Conservation (phyloP, 352 stramenopile species). For the Discostella stelligera region DNA sequence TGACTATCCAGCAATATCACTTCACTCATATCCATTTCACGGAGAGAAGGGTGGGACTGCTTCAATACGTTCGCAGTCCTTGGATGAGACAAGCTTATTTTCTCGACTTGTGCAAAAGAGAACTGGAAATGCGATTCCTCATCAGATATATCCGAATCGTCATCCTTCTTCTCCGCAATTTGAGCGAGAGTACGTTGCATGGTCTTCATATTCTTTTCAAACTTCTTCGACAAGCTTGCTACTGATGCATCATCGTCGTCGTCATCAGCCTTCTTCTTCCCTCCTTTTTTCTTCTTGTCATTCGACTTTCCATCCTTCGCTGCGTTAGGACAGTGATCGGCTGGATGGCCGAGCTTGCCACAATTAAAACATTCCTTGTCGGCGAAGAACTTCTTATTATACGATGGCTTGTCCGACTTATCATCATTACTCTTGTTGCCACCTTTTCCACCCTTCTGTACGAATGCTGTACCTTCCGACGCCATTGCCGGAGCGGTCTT, state of each 20-base stretch:
- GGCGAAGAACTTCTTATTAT: slow-evolving; percentile 1
- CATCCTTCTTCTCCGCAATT: too few species aligned
- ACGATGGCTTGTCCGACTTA: neutral
- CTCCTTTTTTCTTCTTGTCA: too few species aligned
- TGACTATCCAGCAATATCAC: slow-evolving; percentile 1
- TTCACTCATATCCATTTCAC: neutral
- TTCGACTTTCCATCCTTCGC: too few species aligned
- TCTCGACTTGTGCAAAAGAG: neutral
- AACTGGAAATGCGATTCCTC: neutral
- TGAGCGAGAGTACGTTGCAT: too few species aligned
- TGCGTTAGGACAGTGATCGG: too few species aligned
- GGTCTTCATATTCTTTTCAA: too few species aligned
- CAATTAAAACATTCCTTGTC: slow-evolving; percentile 1
- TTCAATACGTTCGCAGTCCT: neutral
- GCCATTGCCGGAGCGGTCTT: neutral
- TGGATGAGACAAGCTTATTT: neutral
- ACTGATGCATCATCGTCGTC: too few species aligned
- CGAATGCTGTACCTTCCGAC: slow-evolving; percentile 1
- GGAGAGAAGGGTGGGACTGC: neutral
- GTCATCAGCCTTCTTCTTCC: too few species aligned
- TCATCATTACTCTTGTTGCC: neutral
- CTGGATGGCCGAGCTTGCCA: neutral
- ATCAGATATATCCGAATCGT: neutral
- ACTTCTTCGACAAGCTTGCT: too few species aligned
- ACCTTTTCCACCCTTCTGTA: neutral